Percentiles rank a stretch among this genome's conserved stretches.
Evolutionary conservation across 2,329 filamentous ascomycete genomes (phyloP).

Genomic region (Neopestalotiopsis clavispora): DNA sequence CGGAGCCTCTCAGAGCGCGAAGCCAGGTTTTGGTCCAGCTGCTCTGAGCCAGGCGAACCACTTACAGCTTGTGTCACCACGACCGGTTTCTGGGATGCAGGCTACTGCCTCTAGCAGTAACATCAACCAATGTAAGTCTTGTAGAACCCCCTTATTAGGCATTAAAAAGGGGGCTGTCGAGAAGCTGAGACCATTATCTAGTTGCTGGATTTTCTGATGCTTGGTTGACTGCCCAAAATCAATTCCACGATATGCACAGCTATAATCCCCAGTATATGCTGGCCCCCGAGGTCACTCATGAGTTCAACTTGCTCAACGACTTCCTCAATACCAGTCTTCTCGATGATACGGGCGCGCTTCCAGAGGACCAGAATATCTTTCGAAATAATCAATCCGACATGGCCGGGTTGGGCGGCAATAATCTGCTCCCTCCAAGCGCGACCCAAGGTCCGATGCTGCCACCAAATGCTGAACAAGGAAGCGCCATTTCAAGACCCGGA

Average conservation of each 20-base stretch:
- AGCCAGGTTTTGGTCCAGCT: constrained; percentile 48
- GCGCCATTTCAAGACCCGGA: constrained; percentile 63
- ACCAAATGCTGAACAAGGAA: constrained; percentile 53
- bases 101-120: constrained; percentile 64
- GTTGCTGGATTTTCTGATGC: constrained; percentile 82
- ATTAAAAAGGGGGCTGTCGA: constrained; percentile 27
- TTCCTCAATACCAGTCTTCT: constrained; percentile 91
- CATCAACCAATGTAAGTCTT: constrained; percentile 75
- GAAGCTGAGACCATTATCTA: constrained; percentile 45
- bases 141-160: constrained; percentile 31
- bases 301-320: constrained; percentile 96
- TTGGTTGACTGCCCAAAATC: constrained; percentile 79
- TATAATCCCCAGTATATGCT: constrained; percentile 97
- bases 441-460: constrained; percentile 52
- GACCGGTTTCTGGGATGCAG: constrained; percentile 70
- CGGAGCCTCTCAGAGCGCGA: constrained; percentile 43
- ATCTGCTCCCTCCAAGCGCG: constrained; percentile 39
- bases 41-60: constrained; percentile 56
- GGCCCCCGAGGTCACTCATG: constrained; percentile 87
- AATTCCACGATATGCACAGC: constrained; percentile 92
- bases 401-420: constrained; percentile 45
- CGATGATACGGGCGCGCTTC: constrained; percentile 77
- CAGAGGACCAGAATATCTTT: constrained; percentile 64
- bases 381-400: constrained; percentile 49
- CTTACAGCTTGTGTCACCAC: constrained; percentile 75